Base-by-base conservation (phyloP, 768 basidiomycete genomes). In the Mycena galericulata region DNA sequence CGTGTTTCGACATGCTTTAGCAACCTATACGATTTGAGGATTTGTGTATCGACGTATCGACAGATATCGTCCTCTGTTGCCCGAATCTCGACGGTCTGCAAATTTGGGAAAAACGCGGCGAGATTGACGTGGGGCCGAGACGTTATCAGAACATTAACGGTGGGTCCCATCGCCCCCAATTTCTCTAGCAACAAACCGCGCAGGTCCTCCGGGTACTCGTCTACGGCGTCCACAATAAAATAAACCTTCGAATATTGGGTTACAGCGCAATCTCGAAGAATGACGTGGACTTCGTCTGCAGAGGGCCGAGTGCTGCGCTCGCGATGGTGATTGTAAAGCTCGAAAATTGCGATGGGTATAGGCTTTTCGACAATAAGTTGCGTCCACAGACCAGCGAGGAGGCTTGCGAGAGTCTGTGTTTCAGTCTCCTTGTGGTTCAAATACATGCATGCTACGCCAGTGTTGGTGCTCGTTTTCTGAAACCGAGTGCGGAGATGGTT, bases 201-300 rank as follows among this genome's bases (percentile, higher is more conserved):
- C 12, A 2, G 32, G 9, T 26, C 45, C 26, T 54, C 62, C 32
- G 56, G 56, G 27, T 58, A 65, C 57, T 65, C 64, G 49, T 65
- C 64, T 45, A 65, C 27, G 20, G 64, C 64, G 51, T 65, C 64
- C 12, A 65, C 26, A n/a, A 65, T 32, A 34, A 65, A 29, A 40
- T 49, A 58, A 12, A 65, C 40, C 32, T 56, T 50, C 11, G 15
- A 20, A 65, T 56, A 65, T 34, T 43, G 4, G n/a, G 22, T 17
- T 14, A 30, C n/a, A 30, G 24, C 9, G 27, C 24, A 29, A 26
- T 45, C 26, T 5, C 27, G 34, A 1, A 57, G 40, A 9, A 57
- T 9, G 1, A 2, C 3, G 17, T 41, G 27, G 11, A 57, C 12
- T 41, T 57, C 55, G 14, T 41, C 40, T 5, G 40, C 17, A 10